A percentile compares a stretch with the other conserved stretches of the same genome.
These are phyloP conservation scores for Apiotrichum porosum DNA, from an alignment of 1,284 basidiomycete genomes.

Conservation along the genomic window DNA sequence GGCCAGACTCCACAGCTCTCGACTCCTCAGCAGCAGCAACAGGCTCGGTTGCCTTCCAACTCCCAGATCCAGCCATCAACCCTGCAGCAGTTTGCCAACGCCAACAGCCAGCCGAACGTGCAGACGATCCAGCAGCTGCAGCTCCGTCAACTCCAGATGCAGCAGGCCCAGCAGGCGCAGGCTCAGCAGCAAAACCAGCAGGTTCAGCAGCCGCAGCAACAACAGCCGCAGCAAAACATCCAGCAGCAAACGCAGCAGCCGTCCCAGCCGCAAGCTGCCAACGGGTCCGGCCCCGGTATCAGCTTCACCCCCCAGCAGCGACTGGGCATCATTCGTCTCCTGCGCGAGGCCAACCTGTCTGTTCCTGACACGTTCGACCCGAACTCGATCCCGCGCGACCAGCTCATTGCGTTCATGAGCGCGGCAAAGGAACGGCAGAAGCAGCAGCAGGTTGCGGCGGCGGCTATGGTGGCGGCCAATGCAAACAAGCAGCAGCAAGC, in stretches of 20 bases:
- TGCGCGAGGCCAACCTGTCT: slow-evolving; percentile 12
- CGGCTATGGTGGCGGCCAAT: neutral
- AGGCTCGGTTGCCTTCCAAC: slow-evolving; percentile 8
- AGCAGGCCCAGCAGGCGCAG: slow-evolving; percentile 6
- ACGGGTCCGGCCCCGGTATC: neutral
- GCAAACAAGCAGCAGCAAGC: neutral
- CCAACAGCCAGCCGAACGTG: slow-evolving; percentile 16
- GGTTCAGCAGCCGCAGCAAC: neutral
- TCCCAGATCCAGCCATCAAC: slow-evolving; percentile 6
- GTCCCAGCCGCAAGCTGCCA: neutral
- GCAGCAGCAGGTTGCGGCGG: slow-evolving; percentile 6
- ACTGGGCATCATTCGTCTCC: slow-evolving; percentile 14
- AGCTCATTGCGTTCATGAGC: slow-evolving; percentile 9
- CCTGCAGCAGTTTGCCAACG: slow-evolving; percentile 20
- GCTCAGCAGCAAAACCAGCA: slow-evolving; percentile 2
- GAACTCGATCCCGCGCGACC: slow-evolving; percentile 15
- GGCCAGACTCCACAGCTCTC: neutral
- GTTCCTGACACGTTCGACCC: slow-evolving; percentile 18
- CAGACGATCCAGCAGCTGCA: slow-evolving; percentile 20
- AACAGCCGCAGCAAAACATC: neutral
- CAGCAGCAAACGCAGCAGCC: slow-evolving; percentile 1
- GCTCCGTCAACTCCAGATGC: slow-evolving; percentile 14
- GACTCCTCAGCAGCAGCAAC: neutral
- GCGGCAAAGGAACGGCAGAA: slow-evolving; percentile 11
- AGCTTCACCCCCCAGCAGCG: slow-evolving; percentile 14